Evolutionary conservation across 2,329 filamentous ascomycete genomes (phyloP).

Genomic region (Colletotrichum falcatum): DNA sequence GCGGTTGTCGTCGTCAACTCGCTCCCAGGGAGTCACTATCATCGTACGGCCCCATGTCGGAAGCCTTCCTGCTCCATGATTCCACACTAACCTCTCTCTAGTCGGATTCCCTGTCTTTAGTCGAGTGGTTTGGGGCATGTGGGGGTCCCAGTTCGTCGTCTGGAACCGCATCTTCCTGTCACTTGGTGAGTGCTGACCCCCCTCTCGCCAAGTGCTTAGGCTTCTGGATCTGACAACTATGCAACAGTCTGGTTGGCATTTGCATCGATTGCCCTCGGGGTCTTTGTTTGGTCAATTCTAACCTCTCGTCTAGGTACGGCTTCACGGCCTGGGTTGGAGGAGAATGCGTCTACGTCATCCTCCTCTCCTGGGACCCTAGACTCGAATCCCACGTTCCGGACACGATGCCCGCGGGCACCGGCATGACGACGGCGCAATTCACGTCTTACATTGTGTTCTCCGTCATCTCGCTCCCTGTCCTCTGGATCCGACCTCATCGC

Average conservation of each 20-base stretch:
- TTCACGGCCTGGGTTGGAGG: constrained; percentile 62
- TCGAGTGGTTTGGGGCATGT: constrained; percentile 50
- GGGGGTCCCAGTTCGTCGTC: constrained; percentile 44
- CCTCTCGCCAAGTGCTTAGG: too few relatives aligned
- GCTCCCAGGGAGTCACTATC: constrained; percentile 56
- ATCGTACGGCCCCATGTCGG: constrained; percentile 47
- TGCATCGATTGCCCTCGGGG: too few relatives aligned
- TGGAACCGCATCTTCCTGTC: constrained; percentile 57
- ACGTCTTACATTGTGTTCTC: constrained; percentile 59
- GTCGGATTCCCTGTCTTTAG: constrained; percentile 51
- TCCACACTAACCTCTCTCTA: not conserved
- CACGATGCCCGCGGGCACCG: constrained; percentile 53
- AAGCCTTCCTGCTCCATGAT: accelerated
- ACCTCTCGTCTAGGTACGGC: constrained; percentile 49
- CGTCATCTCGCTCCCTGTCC: constrained; percentile 56
- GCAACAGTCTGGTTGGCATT: constrained; percentile 44
- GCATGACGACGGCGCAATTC: constrained; percentile 59
- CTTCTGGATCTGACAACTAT: too few relatives aligned
- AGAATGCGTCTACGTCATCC: constrained; percentile 58
- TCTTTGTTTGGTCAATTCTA: too few relatives aligned
- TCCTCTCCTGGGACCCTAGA: constrained; percentile 58
- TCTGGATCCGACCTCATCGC: constrained; percentile 58
- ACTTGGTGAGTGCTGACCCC: constrained; percentile 43
- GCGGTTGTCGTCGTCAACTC: constrained; percentile 56
- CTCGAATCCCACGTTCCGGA: constrained; percentile 58